phyloP scores from a whole-genome alignment of 768 basidiomycete species.

The Podaxis sp. region DNA sequence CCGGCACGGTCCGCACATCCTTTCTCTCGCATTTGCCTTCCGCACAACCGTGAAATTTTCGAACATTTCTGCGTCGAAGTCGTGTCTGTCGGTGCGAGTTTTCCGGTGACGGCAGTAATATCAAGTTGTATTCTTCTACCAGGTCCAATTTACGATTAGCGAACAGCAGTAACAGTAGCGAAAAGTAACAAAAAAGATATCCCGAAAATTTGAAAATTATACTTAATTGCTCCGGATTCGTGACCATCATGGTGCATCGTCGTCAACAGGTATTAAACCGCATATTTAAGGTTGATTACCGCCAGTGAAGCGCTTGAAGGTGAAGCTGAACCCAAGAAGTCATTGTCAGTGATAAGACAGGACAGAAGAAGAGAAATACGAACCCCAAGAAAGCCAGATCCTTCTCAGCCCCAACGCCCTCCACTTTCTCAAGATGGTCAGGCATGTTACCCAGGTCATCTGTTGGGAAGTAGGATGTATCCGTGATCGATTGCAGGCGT shows the following conservation, averaged over 20 bases:
- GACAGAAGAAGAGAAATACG: conserved; percentile 17
- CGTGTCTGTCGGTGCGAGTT: neutral
- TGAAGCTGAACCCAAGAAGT: conserved; percentile 50
- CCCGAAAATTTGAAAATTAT: conserved; percentile 2
- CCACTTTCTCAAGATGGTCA: conserved; percentile 54
- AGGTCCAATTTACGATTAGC: conserved; percentile 9
- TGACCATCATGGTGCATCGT: neutral
- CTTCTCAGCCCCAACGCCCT: conserved; percentile 61
- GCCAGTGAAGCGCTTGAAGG: conserved; percentile 72
- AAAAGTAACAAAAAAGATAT: neutral
- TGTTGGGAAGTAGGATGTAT: conserved; percentile 95
- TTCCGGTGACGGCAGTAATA: neutral
- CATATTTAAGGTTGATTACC: conserved; percentile 22
- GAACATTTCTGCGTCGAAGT: neutral
- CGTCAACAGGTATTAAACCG: conserved; percentile 16
- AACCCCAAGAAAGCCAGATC: conserved; percentile 67
- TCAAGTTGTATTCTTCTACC: conserved; percentile 6
- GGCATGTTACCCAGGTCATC: conserved; percentile 80
- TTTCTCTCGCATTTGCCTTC: too few species aligned
- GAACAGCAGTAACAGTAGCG: conserved; percentile 2
- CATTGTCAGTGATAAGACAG: neutral
- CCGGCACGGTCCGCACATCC: neutral
- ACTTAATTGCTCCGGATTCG: neutral
- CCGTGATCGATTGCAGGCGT: conserved; percentile 84
- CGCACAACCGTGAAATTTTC: neutral